Evolutionary conservation across 2,329 filamentous ascomycete genomes (phyloP), one percentile per base, ranked within the genome.

Genomic region (Calonectria hawksworthii): DNA sequence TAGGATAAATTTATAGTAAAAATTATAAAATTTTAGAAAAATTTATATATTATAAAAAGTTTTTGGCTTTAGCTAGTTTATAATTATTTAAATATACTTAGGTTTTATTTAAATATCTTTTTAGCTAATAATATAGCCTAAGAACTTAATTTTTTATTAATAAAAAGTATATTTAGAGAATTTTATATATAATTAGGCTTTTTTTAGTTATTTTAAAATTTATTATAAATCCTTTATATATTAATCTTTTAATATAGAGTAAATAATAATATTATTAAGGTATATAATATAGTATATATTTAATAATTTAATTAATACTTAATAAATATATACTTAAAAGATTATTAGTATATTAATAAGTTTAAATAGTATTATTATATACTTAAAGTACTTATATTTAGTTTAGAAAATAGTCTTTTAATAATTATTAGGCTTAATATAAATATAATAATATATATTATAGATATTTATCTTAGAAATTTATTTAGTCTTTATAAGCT

Each of bases 381-480:
- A 79, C 50, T 79, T 73, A 74, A 72, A 79, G 30, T 75, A 69
- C 23, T 34, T 75, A 73, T 76, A 73, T 28, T 67, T n/a, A 41
- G 47, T 72, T 26, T 74, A 59, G 52, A 74, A 75, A 30, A 44
- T 30, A 47, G 50, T 74, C 32, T 78, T 75, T 28, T 76, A 75
- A 50, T 73, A 51, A 73, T 70, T 65, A 56, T 68, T 65, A 70
- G 50, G 38, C 38, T 69, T 32, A 73, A 73, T 69, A 23, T 72
- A 59, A 70, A 76, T 72, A 54, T 64, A 67, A 54, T 74, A 70
- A 64, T 76, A 73, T 38, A 67, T 73, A 73, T 72, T 56, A 36
- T 70, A 56, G 41, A 78, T 38, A 73, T 75, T 71, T 65, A 74
- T 63, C 32, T 72, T 73, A 34, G 56, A 67, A 61, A 70, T 56